Evolutionary conservation across 1,284 basidiomycete genomes (phyloP).

Genomic region (Wolfiporia cocos): DNA sequence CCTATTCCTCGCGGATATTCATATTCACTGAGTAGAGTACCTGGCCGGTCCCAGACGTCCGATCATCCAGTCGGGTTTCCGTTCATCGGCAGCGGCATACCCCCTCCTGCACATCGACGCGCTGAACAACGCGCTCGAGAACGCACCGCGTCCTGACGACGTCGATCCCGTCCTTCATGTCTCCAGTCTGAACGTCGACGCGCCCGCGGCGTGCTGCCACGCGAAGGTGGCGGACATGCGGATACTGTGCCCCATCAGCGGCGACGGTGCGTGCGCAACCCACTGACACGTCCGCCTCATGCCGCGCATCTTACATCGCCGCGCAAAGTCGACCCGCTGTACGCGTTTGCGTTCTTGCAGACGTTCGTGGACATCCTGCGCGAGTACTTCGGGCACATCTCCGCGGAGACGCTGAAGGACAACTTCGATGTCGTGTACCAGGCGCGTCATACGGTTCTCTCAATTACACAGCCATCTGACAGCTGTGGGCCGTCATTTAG

Average conservation of each 20-base stretch:
- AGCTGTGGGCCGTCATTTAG: constrained; percentile 32
- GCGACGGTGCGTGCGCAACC: constrained; percentile 52
- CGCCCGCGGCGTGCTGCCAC: constrained; percentile 75
- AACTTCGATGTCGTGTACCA: constrained; percentile 97
- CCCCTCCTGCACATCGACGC: constrained; percentile 85
- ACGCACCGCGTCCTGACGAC: constrained; percentile 42
- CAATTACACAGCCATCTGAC: neutral
- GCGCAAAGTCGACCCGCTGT: constrained; percentile 75
- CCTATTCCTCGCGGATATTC: too few relatives aligned
- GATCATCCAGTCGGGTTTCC: constrained; percentile 90
- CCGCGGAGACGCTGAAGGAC: constrained; percentile 75
- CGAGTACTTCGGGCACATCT: constrained; percentile 81
- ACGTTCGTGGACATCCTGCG: constrained; percentile 79
- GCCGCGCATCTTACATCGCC: constrained; percentile 4
- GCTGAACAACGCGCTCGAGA: constrained; percentile 67
- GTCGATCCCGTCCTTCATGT: constrained; percentile 73
- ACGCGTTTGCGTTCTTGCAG: constrained; percentile 86
- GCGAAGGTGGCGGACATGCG: constrained; percentile 71
- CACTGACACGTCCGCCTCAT: neutral
- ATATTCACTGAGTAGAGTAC: too few relatives aligned
- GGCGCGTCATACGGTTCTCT: too few relatives aligned
- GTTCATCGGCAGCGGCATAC: constrained; percentile 71
- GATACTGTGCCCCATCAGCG: constrained; percentile 77
- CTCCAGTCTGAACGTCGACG: constrained; percentile 38
- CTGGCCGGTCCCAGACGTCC: constrained; percentile 62